Evolutionary conservation across 768 basidiomycete genomes (phyloP), one percentile per base, ranked within the genome.

Genomic region (Mycena crocata): DNA sequence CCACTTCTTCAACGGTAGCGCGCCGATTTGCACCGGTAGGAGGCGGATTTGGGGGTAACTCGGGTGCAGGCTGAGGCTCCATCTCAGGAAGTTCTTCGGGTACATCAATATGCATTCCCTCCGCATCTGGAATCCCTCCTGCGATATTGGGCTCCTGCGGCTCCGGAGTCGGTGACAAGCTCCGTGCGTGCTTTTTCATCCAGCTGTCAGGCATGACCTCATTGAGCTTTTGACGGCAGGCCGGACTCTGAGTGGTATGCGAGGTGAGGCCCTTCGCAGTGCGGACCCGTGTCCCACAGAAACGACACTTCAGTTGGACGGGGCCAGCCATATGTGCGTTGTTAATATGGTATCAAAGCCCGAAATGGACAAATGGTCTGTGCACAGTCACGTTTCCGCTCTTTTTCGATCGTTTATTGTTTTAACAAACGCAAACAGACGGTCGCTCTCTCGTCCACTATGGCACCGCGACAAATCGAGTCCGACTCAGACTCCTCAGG

Each of bases 1-100:
- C 57, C 23, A 66, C 34, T 40, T 65, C 63, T 30, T 59, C 52
- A 24, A 66, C 31, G 13, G 23, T 28, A 30, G 39, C 50, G 26
- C 40, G 10, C 37, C 48, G 34, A 2, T 30, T 8, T n/a, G 6
- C 34, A 5, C 4, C 13, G 1, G 37, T 12, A n/a, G 40, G 19
- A 23, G 24, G 24, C 5, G 45, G 57, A 10, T 23, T 28, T n/a
- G 4, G 15, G 31, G 62, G 35, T 8, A 37, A 9, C 8, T 8
- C 21, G 35, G 44, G 21, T 30, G 62, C 24, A 12, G 21, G 26
- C 34, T 35, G 32, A 19, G 42, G 39, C 1, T 13, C 14, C n/a
- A n/a, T n/a, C n/a, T n/a, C n/a, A n/a, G n/a, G n/a, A 12, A 14
- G 26, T 15, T 62, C 61, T 10, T 1, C 34, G 6, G n/a, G 42